These are phyloP conservation scores for Teunomyces panamensis DNA, from an alignment of 805 yeast genomes.

Conservation along the genomic window DNA sequence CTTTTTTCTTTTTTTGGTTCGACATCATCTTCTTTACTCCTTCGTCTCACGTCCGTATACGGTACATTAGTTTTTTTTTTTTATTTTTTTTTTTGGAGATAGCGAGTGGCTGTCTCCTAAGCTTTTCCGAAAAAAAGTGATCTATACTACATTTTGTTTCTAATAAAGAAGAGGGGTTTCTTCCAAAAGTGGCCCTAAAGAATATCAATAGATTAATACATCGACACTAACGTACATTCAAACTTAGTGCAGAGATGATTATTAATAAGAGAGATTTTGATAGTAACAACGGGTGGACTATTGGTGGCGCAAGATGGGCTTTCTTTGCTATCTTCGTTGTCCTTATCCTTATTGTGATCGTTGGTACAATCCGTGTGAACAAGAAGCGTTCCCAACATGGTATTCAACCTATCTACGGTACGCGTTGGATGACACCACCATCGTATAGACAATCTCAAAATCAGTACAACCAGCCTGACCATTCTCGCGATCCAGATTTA, in stretches of 20 bases:
- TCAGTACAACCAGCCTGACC: conserved; percentile 45
- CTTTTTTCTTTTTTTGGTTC: no score
- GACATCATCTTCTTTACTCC: no score
- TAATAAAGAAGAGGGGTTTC: background rate
- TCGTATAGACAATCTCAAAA: conserved; percentile 64
- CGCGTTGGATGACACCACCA: conserved; percentile 88
- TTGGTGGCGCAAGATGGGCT: conserved; percentile 56
- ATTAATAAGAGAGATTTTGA: conserved; percentile 7
- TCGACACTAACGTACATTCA: background rate
- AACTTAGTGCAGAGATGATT: conserved; percentile 1
- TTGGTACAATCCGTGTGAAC: conserved; percentile 55
- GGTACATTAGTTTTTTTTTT: no score
- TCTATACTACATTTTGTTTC: background rate
- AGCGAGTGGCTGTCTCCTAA: background rate
- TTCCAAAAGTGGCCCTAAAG: background rate
- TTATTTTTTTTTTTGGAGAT: background rate
- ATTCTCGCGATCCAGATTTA: conserved; percentile 38
- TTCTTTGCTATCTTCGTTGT: conserved; percentile 60
- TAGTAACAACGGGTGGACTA: conserved; percentile 10
- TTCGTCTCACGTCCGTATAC: no score
- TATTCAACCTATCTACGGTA: conserved; percentile 64
- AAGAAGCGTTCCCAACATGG: conserved; percentile 49
- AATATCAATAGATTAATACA: background rate
- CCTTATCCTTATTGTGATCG: conserved; percentile 43
- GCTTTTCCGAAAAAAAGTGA: background rate